A percentile compares a stretch with the other conserved stretches of the same genome.
Conservation (phyloP, 2,329 filamentous ascomycete species). For the Cucurbitaria berberidis region DNA sequence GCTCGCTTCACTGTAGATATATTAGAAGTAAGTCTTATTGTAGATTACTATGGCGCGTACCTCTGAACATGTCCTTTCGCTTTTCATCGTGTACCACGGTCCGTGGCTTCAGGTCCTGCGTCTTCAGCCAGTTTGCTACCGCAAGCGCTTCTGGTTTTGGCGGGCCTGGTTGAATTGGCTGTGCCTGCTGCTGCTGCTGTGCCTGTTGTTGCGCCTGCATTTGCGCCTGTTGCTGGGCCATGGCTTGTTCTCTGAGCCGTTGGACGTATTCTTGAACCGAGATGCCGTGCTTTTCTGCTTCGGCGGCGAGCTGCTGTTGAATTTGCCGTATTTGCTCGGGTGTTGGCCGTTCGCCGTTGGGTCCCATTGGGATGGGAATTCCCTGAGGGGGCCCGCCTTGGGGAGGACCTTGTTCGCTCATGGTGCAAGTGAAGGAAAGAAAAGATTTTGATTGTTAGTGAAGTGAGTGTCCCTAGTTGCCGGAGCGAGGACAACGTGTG, state of each 20-base stretch:
- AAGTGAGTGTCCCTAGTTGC: background rate
- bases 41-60: constrained; percentile 53
- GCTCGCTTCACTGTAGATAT: constrained; percentile 81
- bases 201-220: constrained; percentile 51
- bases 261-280: constrained; percentile 82
- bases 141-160: constrained; percentile 89
- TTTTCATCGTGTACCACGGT: constrained; percentile 95
- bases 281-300: constrained; percentile 85
- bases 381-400: constrained; percentile 15
- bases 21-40: constrained; percentile 1
- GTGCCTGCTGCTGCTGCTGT: constrained; percentile 54
- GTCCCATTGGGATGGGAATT: constrained; percentile 33
- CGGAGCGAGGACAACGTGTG: background rate
- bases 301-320: constrained; percentile 79
- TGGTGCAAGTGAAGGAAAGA: constrained; percentile 7
- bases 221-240: constrained; percentile 60
- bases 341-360: constrained; percentile 63
- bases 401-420: constrained; percentile 28
- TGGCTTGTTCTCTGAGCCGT: constrained; percentile 58
- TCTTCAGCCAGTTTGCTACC: constrained; percentile 83
- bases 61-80: constrained; percentile 97
- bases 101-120: constrained; percentile 84
- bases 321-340: constrained; percentile 86
- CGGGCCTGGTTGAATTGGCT: constrained; percentile 76
- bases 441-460: constrained; percentile 3